Evolutionary conservation across 169 alveolate species (phyloP).

Genomic region (Plasmodium berghei): DNA sequence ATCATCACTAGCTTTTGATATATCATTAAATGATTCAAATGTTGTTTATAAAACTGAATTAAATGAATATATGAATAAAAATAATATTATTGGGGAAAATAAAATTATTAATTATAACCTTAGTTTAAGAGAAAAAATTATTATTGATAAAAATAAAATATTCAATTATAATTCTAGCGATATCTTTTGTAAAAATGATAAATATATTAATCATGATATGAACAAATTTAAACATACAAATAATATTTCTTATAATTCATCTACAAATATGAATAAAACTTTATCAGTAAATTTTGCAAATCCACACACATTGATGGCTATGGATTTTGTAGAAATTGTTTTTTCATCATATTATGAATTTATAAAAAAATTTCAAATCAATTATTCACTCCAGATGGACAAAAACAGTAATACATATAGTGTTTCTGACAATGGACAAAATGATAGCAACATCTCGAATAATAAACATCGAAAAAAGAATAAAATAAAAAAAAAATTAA

Average conservation of each 20-base stretch:
- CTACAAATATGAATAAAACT: neutral
- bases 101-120: conserved; percentile 24
- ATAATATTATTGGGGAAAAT: conserved; percentile 2
- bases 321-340: conserved; percentile 31
- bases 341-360: conserved; percentile 49
- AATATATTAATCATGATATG: neutral
- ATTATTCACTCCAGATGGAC: too few species aligned
- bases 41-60: conserved; percentile 6
- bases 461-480: too few species aligned
- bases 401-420: too few species aligned
- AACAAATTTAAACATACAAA: neutral
- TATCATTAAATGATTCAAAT: conserved; percentile 48
- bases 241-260: neutral
- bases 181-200: neutral
- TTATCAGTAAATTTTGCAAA: conserved; percentile 15
- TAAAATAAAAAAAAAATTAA: too few species aligned
- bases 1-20: conserved; percentile 39
- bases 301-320: conserved; percentile 34
- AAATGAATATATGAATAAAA: conserved; percentile 1
- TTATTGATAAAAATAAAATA: conserved; percentile 10
- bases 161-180: conserved; percentile 4
- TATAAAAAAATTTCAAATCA: conserved; percentile 17
- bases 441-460: too few species aligned
- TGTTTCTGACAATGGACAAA: too few species aligned
- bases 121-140: conserved; percentile 20